Evolutionary conservation across 306 rosid species (phyloP).

Genomic region (Lagenaria siceraria): DNA sequence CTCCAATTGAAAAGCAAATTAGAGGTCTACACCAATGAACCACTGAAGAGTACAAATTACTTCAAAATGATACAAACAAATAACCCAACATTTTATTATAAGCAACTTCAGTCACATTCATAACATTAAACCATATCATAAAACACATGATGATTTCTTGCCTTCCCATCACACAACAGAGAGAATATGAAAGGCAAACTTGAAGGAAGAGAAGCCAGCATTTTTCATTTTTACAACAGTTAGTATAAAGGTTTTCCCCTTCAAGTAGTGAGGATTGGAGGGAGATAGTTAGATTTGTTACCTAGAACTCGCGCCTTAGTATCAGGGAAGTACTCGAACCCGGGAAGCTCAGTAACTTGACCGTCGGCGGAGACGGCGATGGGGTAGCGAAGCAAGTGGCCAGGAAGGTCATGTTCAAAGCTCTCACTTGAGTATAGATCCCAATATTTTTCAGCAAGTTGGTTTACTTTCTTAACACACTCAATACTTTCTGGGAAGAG

Average conservation of each 20-base stretch:
- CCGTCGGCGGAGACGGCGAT: constrained; percentile 23
- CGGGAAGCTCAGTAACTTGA: constrained; percentile 14
- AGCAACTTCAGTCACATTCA: not conserved
- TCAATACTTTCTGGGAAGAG: constrained; percentile 27
- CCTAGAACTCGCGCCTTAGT: constrained; percentile 37
- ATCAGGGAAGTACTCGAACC: constrained; percentile 33
- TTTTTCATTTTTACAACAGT: not conserved
- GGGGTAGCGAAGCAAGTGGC: constrained; percentile 40
- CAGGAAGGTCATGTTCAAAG: constrained; percentile 29
- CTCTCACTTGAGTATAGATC: constrained; percentile 31
- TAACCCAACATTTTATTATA: not conserved
- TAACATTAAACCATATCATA: not conserved
- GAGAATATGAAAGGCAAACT: not conserved
- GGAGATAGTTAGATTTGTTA: constrained; percentile 27
- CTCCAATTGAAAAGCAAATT: too few species aligned
- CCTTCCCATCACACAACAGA: not conserved
- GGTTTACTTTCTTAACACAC: constrained; percentile 30
- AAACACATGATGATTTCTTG: not conserved
- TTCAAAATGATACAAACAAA: not conserved
- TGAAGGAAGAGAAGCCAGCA: not conserved
- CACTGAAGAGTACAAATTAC: not conserved
- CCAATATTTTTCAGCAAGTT: constrained; percentile 35
- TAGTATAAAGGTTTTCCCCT: not conserved
- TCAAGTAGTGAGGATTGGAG: constrained; percentile 37
- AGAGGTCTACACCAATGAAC: not conserved